Evolutionary conservation across 495 filamentous ascomycete genomes (phyloP).

Genomic region (Tuber borchii): DNA sequence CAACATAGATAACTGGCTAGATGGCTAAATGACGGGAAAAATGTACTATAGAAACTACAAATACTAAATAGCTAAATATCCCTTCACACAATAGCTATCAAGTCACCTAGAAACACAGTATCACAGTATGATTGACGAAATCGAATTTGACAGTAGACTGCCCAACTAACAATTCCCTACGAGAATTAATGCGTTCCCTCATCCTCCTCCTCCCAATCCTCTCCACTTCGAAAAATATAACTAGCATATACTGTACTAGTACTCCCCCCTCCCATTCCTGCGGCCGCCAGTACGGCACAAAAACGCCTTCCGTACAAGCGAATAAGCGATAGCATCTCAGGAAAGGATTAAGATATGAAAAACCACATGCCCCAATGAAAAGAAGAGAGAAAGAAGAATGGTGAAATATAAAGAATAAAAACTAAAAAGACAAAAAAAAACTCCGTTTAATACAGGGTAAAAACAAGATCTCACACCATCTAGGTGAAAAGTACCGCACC

Average conservation of each 20-base stretch:
- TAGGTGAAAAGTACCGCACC: neutral
- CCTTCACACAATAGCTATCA: neutral
- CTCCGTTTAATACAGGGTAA: slow-evolving; percentile 16
- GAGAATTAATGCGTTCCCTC: neutral
- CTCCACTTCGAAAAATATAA: neutral
- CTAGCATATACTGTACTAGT: neutral
- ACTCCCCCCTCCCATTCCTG: neutral
- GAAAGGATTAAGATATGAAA: neutral
- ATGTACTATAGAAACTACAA: neutral
- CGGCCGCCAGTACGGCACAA: neutral
- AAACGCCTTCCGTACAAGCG: neutral
- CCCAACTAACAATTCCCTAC: neutral
- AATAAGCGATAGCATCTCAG: neutral
- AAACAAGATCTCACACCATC: slow-evolving; percentile 10
- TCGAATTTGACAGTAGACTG: neutral
- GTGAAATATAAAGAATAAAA: neutral
- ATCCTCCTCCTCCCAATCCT: neutral
- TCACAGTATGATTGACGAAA: neutral
- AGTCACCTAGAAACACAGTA: neutral
- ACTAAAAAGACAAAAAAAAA: slow-evolving; percentile 11
- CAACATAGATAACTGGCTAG: neutral
- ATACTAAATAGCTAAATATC: neutral
- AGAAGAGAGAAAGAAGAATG: neutral
- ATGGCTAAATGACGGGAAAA: neutral
- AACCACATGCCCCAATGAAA: neutral